Evolutionary conservation across 441 rosid genomes (phyloP).

Genomic region (Arabidopsis lyrata): DNA sequence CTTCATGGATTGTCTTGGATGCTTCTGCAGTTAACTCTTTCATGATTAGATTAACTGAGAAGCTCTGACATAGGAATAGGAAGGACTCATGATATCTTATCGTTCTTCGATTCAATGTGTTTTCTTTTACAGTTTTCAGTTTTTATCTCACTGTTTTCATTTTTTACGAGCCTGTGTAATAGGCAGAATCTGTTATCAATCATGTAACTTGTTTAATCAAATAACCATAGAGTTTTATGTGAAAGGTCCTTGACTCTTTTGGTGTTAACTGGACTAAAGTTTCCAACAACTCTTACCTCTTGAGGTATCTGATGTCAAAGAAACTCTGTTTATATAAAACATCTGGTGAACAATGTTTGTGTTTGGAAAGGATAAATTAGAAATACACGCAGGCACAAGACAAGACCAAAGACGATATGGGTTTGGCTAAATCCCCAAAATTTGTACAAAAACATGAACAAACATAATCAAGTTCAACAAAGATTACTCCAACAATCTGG

Average conservation of each 20-base stretch:
- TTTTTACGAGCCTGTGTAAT: conserved; percentile 31
- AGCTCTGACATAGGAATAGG: conserved; percentile 53
- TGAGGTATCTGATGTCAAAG: conserved; percentile 12
- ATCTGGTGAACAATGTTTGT: conserved; percentile 20
- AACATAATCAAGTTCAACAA: conserved; percentile 36
- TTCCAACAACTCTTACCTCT: neutral
- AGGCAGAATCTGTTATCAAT: conserved; percentile 37
- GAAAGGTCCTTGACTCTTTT: conserved; percentile 13
- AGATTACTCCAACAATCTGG: conserved; percentile 26
- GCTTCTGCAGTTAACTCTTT: conserved; percentile 78
- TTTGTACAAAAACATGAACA: conserved; percentile 39
- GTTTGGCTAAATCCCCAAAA: conserved; percentile 27
- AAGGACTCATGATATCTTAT: neutral
- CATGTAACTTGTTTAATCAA: conserved; percentile 38
- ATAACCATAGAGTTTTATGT: conserved; percentile 32
- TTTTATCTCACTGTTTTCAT: conserved; percentile 20
- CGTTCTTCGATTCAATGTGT: conserved; percentile 30
- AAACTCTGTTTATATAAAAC: conserved; percentile 11
- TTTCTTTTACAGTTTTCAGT: neutral
- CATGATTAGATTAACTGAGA: conserved; percentile 86
- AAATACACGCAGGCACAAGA: conserved; percentile 11
- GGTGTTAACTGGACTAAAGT: neutral
- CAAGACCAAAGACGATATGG: conserved; percentile 24
- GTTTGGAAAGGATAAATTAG: neutral
- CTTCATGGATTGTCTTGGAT: conserved; percentile 94